These are phyloP conservation scores for Neofusicoccum laricinum DNA, from an alignment of 2,329 filamentous ascomycete genomes.

Conservation along the genomic window DNA sequence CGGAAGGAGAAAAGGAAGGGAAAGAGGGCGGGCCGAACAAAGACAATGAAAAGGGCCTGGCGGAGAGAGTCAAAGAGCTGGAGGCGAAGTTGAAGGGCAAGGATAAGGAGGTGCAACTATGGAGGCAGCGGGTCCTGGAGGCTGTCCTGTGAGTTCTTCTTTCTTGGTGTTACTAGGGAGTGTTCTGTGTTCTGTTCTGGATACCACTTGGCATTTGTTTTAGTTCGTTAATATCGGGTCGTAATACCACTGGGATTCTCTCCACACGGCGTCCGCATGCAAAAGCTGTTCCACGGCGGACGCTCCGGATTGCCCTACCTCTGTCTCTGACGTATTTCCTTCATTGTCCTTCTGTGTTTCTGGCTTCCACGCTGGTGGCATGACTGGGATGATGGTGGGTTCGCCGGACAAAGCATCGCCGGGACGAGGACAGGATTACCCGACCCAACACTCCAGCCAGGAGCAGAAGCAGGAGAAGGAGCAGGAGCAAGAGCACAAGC, in stretches of 20 bases:
- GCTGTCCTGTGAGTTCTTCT: conserved; percentile 31
- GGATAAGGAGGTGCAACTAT: conserved; percentile 31
- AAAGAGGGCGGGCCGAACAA: not conserved
- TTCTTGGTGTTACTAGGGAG: not conserved
- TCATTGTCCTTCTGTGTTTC: not conserved
- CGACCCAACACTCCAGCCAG: not conserved
- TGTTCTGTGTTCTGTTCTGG: not conserved
- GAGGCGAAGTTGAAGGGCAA: conserved; percentile 33
- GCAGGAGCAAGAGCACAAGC: too few relatives aligned
- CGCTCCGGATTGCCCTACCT: not conserved
- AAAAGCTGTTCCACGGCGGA: not conserved
- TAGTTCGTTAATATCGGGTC: not conserved
- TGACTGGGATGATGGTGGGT: not conserved
- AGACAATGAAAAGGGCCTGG: not conserved
- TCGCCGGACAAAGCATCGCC: not conserved
- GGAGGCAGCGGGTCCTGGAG: conserved; percentile 39
- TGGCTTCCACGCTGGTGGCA: not conserved
- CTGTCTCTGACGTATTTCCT: not conserved
- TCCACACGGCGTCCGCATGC: not conserved
- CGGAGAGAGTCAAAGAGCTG: conserved; percentile 17
- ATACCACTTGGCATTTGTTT: conserved; percentile 3
- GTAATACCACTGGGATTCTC: not conserved
- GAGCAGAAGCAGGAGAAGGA: too few relatives aligned
- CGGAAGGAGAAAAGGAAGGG: not conserved
- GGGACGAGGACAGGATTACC: not conserved